Conservation (phyloP, 2,329 filamentous ascomycete species). For the Aspergillus aculeatinus region DNA sequence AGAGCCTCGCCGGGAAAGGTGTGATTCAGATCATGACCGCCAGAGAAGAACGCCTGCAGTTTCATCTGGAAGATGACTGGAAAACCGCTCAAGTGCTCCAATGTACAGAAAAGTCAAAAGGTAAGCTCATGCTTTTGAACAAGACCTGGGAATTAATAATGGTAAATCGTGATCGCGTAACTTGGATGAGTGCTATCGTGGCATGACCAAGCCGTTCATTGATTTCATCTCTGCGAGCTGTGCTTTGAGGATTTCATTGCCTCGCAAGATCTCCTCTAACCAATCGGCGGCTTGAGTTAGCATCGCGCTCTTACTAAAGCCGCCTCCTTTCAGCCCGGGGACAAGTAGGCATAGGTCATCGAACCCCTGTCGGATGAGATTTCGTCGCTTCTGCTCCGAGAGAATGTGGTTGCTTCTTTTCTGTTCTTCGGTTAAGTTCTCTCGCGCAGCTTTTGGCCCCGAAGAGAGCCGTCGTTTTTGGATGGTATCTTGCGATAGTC, state of each 20-base stretch:
- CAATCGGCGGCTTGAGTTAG: conserved; percentile 74
- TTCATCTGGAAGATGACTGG: conserved; percentile 14
- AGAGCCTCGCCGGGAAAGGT: neutral
- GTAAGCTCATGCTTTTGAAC: neutral
- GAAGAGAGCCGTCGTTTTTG: conserved; percentile 35
- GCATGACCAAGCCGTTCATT: conserved; percentile 38
- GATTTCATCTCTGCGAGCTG: conserved; percentile 52
- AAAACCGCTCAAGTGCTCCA: conserved; percentile 28
- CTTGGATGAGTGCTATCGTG: conserved; percentile 26
- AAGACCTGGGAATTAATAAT: conserved; percentile 9
- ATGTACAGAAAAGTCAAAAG: conserved; percentile 7
- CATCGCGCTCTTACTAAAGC: conserved; percentile 80
- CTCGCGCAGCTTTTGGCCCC: conserved; percentile 43
- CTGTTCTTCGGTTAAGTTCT: conserved; percentile 72
- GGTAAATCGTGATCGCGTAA: conserved; percentile 24
- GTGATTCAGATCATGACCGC: conserved; percentile 21
- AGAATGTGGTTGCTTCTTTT: conserved; percentile 84
- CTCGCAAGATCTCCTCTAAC: conserved; percentile 69
- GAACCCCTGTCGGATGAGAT: conserved; percentile 78
- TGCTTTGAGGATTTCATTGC: conserved; percentile 62
- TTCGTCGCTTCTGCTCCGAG: conserved; percentile 82
- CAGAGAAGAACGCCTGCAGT: conserved; percentile 24
- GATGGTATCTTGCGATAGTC: conserved; percentile 36
- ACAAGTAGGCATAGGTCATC: conserved; percentile 76
- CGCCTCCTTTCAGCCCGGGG: conserved; percentile 69